Evolutionary conservation across 1,284 basidiomycete genomes (phyloP).

Genomic region (Puccinia polysora): DNA sequence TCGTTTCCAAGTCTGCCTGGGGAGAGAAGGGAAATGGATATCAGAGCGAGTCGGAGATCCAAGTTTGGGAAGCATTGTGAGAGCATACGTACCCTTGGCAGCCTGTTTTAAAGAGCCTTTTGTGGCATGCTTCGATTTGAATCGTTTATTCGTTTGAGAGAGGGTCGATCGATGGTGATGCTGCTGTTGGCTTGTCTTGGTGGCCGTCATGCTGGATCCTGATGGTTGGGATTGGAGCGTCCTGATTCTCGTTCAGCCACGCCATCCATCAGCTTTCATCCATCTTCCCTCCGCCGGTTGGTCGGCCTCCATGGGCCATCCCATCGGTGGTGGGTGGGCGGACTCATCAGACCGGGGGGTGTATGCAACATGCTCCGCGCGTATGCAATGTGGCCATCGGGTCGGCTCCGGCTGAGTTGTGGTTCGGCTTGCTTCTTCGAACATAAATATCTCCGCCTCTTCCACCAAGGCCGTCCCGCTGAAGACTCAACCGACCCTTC

Average conservation of each 20-base stretch:
- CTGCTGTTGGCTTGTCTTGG: background rate
- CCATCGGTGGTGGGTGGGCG: no score
- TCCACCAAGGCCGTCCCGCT: background rate
- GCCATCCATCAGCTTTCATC: no score
- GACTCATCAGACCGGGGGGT: no score
- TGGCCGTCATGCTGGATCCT: slow-evolving; percentile 3
- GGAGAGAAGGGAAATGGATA: background rate
- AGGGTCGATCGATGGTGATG: slow-evolving; percentile 42
- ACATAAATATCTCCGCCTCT: background rate
- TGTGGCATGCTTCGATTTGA: slow-evolving; percentile 29
- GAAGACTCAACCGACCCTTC: background rate
- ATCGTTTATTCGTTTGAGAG: slow-evolving; percentile 37
- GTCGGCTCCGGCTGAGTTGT: slow-evolving; percentile 26
- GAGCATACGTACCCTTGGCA: slow-evolving; percentile 16
- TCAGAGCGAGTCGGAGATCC: background rate
- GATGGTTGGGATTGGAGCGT: no score
- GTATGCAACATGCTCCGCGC: background rate
- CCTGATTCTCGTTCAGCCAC: no score
- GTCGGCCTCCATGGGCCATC: no score
- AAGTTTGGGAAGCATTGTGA: background rate
- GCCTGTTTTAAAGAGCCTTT: slow-evolving; percentile 33
- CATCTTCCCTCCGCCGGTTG: no score
- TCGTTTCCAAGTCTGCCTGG: slow-evolving; percentile 36
- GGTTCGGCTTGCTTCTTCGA: background rate
- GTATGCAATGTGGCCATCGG: slow-evolving; percentile 15